phyloP scores from a whole-genome alignment of 148 eudicot species.

The Chenopodium formosanum region DNA sequence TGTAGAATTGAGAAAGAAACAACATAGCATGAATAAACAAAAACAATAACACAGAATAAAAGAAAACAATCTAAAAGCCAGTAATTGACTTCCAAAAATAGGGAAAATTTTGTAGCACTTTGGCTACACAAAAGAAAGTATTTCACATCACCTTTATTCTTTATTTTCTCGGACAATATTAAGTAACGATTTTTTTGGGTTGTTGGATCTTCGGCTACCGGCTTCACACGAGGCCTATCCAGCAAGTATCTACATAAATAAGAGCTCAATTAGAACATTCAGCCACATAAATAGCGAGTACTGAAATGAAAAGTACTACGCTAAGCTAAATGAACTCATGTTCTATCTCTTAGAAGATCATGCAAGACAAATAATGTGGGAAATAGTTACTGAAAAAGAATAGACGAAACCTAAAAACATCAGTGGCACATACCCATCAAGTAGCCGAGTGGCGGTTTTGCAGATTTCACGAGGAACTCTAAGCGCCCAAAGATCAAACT shows the following conservation, averaged over 20 bases:
- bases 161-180: slow-evolving; percentile 77
- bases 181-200: slow-evolving; percentile 61
- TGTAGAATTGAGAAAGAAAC: background rate
- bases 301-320: background rate
- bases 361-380: background rate
- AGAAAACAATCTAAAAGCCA: background rate
- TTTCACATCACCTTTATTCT: slow-evolving; percentile 47
- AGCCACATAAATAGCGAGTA: background rate
- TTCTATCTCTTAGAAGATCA: background rate
- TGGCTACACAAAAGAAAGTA: background rate
- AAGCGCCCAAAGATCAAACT: slow-evolving; percentile 73
- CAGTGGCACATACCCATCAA: slow-evolving; percentile 58
- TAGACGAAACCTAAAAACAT: background rate
- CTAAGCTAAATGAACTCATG: background rate
- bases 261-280: background rate
- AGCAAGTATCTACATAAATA: slow-evolving; percentile 59
- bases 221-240: slow-evolving; percentile 89
- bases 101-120: background rate
- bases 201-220: slow-evolving; percentile 83
- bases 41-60: background rate
- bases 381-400: background rate
- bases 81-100: background rate
- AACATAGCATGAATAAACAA: background rate
- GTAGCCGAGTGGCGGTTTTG: slow-evolving; percentile 66
- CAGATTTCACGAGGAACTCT: slow-evolving; percentile 77